Evolutionary conservation across 129 eudicot species (phyloP).

Genomic region (Flaveria sonorensis): DNA sequence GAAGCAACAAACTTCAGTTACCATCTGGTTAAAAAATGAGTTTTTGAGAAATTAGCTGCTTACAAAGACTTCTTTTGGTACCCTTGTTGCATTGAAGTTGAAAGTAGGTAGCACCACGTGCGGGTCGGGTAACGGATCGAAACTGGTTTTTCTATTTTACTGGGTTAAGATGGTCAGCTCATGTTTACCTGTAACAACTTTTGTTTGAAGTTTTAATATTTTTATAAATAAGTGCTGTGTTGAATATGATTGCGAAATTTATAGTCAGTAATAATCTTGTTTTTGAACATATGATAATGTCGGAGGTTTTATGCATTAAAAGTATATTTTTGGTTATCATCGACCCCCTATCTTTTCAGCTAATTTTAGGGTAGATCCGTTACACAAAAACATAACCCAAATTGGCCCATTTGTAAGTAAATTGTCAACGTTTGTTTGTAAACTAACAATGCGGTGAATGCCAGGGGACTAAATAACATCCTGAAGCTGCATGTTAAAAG

Average conservation of each 20-base stretch:
- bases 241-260: constrained; percentile 1
- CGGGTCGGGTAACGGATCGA: background rate
- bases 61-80: too few relatives aligned
- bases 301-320: constrained; percentile 10
- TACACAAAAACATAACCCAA: background rate
- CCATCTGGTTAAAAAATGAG: too few relatives aligned
- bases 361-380: background rate
- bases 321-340: background rate
- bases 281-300: background rate
- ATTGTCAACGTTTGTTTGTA: background rate
- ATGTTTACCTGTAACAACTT: background rate
- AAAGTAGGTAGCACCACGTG: background rate
- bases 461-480: constrained; percentile 92
- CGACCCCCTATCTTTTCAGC: background rate
- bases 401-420: background rate
- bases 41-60: too few relatives aligned
- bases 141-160: background rate
- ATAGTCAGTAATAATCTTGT: background rate
- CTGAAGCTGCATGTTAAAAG: constrained; percentile 74
- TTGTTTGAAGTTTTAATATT: background rate
- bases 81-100: background rate
- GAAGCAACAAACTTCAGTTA: too few relatives aligned
- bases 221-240: background rate
- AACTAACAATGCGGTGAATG: constrained; percentile 32
- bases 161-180: background rate